These are phyloP conservation scores for Myxozyma neotropica DNA, from an alignment of 805 yeast genomes.

Conservation along the genomic window DNA sequence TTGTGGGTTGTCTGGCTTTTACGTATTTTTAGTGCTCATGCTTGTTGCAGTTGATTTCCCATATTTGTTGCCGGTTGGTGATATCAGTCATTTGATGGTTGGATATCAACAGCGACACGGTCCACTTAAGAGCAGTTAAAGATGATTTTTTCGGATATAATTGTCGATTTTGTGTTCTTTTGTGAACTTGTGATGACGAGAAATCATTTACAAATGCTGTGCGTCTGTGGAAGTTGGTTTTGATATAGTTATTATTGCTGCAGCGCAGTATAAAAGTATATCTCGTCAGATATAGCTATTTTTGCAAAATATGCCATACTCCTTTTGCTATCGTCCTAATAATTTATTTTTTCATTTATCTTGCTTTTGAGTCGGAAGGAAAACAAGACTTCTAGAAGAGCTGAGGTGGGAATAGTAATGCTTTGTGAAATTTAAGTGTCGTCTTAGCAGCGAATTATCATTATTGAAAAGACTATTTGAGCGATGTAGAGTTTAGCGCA, in stretches of 20 bases:
- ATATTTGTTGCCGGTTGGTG: constrained; percentile 31
- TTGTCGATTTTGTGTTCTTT: neutral
- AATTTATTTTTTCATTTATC: neutral
- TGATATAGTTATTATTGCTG: neutral
- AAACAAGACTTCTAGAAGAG: neutral
- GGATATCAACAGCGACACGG: constrained; percentile 34
- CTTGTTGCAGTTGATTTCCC: constrained; percentile 34
- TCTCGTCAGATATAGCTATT: too few relatives aligned
- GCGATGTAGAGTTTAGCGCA: too few relatives aligned
- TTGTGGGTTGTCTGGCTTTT: constrained; percentile 29
- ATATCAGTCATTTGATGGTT: constrained; percentile 23
- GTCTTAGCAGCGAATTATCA: too few relatives aligned
- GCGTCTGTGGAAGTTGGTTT: neutral
- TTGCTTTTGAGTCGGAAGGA: neutral
- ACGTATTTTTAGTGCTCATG: constrained; percentile 31
- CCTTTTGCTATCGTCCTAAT: neutral
- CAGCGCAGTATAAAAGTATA: neutral
- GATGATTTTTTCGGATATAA: neutral
- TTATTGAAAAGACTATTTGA: too few relatives aligned
- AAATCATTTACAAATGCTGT: neutral
- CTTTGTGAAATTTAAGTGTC: too few relatives aligned
- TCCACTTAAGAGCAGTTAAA: constrained; percentile 17
- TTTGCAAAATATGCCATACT: neutral
- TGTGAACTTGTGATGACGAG: neutral
- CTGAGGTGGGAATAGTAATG: too few relatives aligned